Conservation (phyloP, 139 green algal genomes). For the Bryopsis sp. region DNA sequence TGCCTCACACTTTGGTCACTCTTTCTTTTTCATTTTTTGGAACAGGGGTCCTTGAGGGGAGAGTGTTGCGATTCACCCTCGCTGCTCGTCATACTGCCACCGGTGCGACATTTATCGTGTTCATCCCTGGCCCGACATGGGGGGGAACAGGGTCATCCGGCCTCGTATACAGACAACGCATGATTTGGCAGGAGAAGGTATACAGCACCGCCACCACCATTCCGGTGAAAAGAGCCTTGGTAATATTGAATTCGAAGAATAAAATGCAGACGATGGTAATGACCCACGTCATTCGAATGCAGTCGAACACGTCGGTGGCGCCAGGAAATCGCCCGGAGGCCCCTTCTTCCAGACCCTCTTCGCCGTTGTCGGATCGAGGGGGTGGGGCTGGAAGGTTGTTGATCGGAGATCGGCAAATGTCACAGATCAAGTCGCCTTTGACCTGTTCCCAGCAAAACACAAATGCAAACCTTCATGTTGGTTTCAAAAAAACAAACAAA, state of each 20-base stretch:
- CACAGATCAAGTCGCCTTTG: slow-evolving; percentile 22
- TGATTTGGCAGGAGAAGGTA: slow-evolving; percentile 15
- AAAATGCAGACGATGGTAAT: slow-evolving; percentile 55
- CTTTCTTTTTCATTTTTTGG: no score
- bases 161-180: no score
- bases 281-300: slow-evolving; percentile 70
- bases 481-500: no score
- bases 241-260: slow-evolving; percentile 50
- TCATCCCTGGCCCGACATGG: no score
- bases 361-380: slow-evolving; percentile 13
- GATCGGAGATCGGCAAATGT: slow-evolving; percentile 26
- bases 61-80: no score
- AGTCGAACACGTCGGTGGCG: slow-evolving; percentile 74
- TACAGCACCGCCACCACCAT: slow-evolving; percentile 37
- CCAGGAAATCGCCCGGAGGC: slow-evolving; percentile 21
- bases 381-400: slow-evolving; percentile 23
- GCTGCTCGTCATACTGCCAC: no score
- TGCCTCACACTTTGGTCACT: no score
- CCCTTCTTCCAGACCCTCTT: slow-evolving; percentile 7
- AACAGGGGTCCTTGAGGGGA: no score
- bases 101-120: no score
- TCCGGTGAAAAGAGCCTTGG: slow-evolving; percentile 44
- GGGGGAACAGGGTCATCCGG: no score
- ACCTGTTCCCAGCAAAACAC: no score
- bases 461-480: no score